These are phyloP conservation scores for Podila epicladia DNA, from an alignment of 192 early-diverging fungal genomes.

Conservation along the genomic window DNA sequence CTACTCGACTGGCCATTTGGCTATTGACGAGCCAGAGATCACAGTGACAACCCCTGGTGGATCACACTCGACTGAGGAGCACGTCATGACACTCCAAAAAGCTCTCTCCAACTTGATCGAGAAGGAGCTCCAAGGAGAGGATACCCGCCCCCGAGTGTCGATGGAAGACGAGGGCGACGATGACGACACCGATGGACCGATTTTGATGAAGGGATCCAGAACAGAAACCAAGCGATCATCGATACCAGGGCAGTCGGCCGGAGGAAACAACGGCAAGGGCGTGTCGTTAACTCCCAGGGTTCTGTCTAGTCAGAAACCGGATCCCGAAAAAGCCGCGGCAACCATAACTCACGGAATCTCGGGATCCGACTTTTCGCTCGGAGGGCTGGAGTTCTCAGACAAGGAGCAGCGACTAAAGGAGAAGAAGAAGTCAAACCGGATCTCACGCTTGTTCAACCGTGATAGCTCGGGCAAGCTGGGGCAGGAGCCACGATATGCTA, in stretches of 20 bases:
- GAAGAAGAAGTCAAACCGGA: conserved; percentile 17
- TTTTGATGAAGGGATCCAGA: conserved; percentile 20
- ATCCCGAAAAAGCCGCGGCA: conserved; percentile 10
- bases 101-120: conserved; percentile 35
- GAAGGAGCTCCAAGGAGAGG: conserved; percentile 10
- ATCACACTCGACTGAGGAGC: conserved; percentile 37
- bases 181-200: conserved; percentile 16
- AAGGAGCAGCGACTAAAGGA: conserved; percentile 9
- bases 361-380: conserved; percentile 10
- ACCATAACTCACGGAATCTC: conserved; percentile 5
- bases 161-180: conserved; percentile 5
- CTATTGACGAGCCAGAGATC: conserved; percentile 32
- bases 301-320: conserved; percentile 15
- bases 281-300: conserved; percentile 31
- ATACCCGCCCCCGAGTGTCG: not conserved
- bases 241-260: not conserved
- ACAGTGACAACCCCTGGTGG: conserved; percentile 43
- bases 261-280: conserved; percentile 8
- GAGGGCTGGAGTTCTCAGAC: conserved; percentile 1
- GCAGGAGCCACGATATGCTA: not conserved
- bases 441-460: conserved; percentile 32
- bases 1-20: conserved; percentile 33
- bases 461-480: not conserved
- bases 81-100: conserved; percentile 28
- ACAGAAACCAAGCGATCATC: not conserved